Base-by-base conservation (phyloP, 1,139 yeast species). In the Scheffersomyces stambukii region DNA sequence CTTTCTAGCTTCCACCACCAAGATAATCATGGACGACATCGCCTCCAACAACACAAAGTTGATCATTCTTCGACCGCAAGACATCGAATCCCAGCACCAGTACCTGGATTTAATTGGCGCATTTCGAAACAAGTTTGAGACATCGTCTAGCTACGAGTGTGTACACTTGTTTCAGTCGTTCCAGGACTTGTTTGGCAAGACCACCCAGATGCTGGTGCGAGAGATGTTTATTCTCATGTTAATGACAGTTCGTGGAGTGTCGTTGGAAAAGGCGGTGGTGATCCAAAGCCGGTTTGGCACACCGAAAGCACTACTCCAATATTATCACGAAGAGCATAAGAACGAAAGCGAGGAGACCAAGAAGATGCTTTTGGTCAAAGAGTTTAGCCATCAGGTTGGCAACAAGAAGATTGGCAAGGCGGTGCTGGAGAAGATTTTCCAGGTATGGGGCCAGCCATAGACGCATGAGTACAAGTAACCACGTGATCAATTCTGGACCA, bases 221-320 rank as follows among this genome's bases (percentile, higher is more conserved):
- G 96, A 91, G 41, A 60, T 86, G 43, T 91, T 77, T 43, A 60
- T 88, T 3, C 64, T 75, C 25, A 78, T 86, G 81, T 64, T 93
- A 15, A 76, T 88, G 82, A 70, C 89, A 1, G 70, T 82, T 2
- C 70, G 75, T 35, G 98, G 98, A 0, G 66, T 91, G 1, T 77
- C 95, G 0, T 58, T 86, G 24, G 96, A 89, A 38, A 85, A 83
- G 50, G 98, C 98, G 0, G 51, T 77, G 8, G 75, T 77, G 4
- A 77, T 93, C 6, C 97, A 89, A 52, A 61, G 54, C 26, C 50
- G 64, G 24, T 86, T 69, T 43, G 70, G 72, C 5, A 84, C 95
- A 0, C 95, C 95, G 0, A 55, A 58, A 20, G 47, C 43, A 14
- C 59, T 86, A 13, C 44, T 76, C 4, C 61, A 62, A 16, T 64